Percentiles rank a stretch among this genome's conserved stretches.
These are phyloP conservation scores for Gleditsia sinensis DNA, from an alignment of 306 rosid species.

Conservation along the genomic window DNA sequence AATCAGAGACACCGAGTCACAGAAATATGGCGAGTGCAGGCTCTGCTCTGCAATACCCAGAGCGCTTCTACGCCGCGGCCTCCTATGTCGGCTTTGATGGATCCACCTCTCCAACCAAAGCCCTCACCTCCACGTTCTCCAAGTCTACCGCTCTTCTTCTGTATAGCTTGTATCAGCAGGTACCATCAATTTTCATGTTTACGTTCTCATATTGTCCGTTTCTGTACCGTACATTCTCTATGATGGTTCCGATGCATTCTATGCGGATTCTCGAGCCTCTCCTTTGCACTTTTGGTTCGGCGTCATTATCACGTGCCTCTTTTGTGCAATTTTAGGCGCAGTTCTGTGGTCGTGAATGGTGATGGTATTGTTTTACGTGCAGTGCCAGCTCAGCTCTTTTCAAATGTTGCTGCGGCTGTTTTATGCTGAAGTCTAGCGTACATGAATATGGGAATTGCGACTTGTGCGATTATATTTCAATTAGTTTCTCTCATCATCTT, in stretches of 20 bases:
- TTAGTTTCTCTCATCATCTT: neutral
- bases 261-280: neutral
- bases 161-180: constrained; percentile 89
- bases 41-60: constrained; percentile 91
- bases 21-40: constrained; percentile 49
- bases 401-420: neutral
- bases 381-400: neutral
- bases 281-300: neutral
- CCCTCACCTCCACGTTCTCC: constrained; percentile 79
- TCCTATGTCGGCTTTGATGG: constrained; percentile 88
- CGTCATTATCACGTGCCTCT: neutral
- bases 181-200: constrained; percentile 1
- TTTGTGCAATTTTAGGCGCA: neutral
- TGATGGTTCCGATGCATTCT: neutral
- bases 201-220: neutral
- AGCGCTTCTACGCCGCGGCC: constrained; percentile 90
- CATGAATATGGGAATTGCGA: neutral
- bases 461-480: neutral
- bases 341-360: neutral
- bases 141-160: constrained; percentile 83
- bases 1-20: neutral
- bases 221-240: neutral
- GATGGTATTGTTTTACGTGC: neutral
- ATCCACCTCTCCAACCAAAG: constrained; percentile 78
- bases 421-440: neutral